Conservation (phyloP, 2,329 filamentous ascomycete species). For the Fusarium sp. region DNA sequence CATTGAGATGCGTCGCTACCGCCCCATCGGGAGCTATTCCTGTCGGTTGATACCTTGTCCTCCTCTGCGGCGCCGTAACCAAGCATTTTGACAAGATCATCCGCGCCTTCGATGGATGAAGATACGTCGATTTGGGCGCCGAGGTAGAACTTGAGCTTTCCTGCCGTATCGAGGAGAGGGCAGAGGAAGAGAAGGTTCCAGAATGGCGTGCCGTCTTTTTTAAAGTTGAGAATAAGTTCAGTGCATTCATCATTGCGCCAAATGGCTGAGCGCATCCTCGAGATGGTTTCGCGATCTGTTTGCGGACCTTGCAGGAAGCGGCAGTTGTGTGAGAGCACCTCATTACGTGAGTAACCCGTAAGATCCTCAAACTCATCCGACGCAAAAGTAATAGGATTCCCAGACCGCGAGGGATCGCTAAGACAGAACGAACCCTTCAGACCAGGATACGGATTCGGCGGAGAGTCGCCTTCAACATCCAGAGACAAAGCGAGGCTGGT, state of each 20-base stretch:
- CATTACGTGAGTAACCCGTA: constrained; percentile 60
- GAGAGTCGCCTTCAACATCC: constrained; percentile 45
- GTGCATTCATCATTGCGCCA: constrained; percentile 57
- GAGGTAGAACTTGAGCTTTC: constrained; percentile 64
- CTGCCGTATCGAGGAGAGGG: constrained; percentile 61
- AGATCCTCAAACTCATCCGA: constrained; percentile 65
- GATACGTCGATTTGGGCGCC: constrained; percentile 70
- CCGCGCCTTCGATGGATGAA: constrained; percentile 61
- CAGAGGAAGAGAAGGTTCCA: constrained; percentile 68
- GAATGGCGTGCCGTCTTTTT: constrained; percentile 63
- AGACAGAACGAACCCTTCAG: constrained; percentile 70
- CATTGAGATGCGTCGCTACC: constrained; percentile 21
- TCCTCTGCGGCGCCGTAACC: constrained; percentile 49
- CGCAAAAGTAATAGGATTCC: constrained; percentile 62
- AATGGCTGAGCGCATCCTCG: constrained; percentile 56
- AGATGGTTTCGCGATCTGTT: constrained; percentile 56
- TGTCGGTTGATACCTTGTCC: constrained; percentile 20
- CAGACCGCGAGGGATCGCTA: constrained; percentile 61
- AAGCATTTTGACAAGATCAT: constrained; percentile 64
- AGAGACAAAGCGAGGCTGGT: constrained; percentile 58
- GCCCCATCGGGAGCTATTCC: constrained; percentile 22
- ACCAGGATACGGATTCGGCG: constrained; percentile 58
- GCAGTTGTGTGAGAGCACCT: constrained; percentile 62
- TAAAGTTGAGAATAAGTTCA: constrained; percentile 64
- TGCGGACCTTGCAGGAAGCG: constrained; percentile 61